These are phyloP conservation scores for Truncatella angustata DNA, from an alignment of 2,329 filamentous ascomycete genomes.

Conservation along the genomic window DNA sequence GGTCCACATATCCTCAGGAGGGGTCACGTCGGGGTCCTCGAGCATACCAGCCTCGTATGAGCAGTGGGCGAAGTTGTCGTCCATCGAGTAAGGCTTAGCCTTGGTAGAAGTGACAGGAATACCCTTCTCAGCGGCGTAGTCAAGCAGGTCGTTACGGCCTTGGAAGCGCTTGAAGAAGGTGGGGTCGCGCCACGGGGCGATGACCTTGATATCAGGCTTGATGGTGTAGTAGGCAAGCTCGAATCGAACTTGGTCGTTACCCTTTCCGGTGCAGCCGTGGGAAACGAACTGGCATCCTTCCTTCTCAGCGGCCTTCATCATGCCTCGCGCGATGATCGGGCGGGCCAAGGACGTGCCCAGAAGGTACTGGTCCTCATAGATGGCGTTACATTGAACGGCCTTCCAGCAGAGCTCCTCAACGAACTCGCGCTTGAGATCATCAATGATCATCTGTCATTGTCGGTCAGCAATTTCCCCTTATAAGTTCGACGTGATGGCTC, in stretches of 20 bases:
- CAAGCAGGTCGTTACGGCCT: slow-evolving; percentile 70
- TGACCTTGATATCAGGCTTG: slow-evolving; percentile 39
- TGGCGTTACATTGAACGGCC: slow-evolving; percentile 69
- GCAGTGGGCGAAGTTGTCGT: slow-evolving; percentile 74
- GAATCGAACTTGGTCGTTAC: slow-evolving; percentile 35
- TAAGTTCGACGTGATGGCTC: too few species aligned
- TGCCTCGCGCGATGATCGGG: slow-evolving; percentile 59
- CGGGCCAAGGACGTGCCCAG: slow-evolving; percentile 62
- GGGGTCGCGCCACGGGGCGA: slow-evolving; percentile 66
- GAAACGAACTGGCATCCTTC: slow-evolving; percentile 35
- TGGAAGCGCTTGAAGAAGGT: slow-evolving; percentile 12
- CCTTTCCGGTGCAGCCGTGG: slow-evolving; percentile 62
- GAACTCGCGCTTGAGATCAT: slow-evolving; percentile 60
- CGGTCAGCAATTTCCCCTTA: too few species aligned
- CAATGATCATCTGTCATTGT: slow-evolving; percentile 30
- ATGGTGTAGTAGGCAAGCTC: slow-evolving; percentile 53
- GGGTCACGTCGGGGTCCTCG: slow-evolving; percentile 62
- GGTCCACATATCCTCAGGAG: slow-evolving; percentile 80
- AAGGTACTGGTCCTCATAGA: slow-evolving; percentile 53
- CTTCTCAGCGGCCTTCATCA: slow-evolving; percentile 32
- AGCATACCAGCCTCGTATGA: slow-evolving; percentile 77
- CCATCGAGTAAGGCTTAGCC: slow-evolving; percentile 40
- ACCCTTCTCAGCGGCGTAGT: slow-evolving; percentile 65
- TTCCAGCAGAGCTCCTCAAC: slow-evolving; percentile 74
- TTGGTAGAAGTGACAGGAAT: slow-evolving; percentile 59